These are phyloP conservation scores for Alisma plantagoaquatica DNA, from an alignment of 106 monocot genomes.

Conservation along the genomic window DNA sequence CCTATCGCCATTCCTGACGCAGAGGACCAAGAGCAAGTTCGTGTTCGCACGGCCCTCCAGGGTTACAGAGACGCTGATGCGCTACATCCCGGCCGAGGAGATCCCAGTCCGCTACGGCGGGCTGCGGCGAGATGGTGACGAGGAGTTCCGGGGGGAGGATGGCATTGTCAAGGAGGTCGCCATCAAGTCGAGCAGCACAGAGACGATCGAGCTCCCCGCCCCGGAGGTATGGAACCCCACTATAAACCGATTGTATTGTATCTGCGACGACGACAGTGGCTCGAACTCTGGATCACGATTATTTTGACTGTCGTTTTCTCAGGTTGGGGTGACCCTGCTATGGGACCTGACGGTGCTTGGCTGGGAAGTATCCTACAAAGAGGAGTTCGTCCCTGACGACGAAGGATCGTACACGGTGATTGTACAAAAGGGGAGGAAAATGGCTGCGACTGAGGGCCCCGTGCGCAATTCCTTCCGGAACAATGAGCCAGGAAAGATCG, in stretches of 20 bases:
- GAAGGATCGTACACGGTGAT: constrained; percentile 30
- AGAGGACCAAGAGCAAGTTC: constrained; percentile 86
- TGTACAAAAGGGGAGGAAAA: too few relatives aligned
- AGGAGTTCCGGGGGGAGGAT: constrained; percentile 11
- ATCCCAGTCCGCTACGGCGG: constrained; percentile 21
- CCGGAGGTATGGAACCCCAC: constrained; percentile 2
- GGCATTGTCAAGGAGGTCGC: constrained; percentile 14
- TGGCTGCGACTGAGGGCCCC: too few relatives aligned
- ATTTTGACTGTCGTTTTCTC: too few relatives aligned
- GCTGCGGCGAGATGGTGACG: constrained; percentile 7
- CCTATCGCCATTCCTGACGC: constrained; percentile 67
- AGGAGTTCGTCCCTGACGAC: constrained; percentile 31
- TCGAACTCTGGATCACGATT: too few relatives aligned
- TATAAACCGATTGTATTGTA: too few relatives aligned
- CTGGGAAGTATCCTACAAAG: constrained; percentile 39
- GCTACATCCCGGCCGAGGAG: constrained; percentile 17
- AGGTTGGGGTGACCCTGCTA: constrained; percentile 23
- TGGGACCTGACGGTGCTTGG: constrained; percentile 45
- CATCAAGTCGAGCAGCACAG: constrained; percentile 25
- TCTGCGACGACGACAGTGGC: too few relatives aligned
- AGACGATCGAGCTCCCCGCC: constrained; percentile 24
- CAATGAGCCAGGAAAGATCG: constrained; percentile 36
- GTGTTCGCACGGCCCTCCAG: constrained; percentile 42
- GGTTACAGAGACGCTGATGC: constrained; percentile 52
- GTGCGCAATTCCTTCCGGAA: constrained; percentile 39